These are phyloP conservation scores for Fusarium xyrophilum DNA, from an alignment of 2,329 filamentous ascomycete genomes.

Conservation along the genomic window DNA sequence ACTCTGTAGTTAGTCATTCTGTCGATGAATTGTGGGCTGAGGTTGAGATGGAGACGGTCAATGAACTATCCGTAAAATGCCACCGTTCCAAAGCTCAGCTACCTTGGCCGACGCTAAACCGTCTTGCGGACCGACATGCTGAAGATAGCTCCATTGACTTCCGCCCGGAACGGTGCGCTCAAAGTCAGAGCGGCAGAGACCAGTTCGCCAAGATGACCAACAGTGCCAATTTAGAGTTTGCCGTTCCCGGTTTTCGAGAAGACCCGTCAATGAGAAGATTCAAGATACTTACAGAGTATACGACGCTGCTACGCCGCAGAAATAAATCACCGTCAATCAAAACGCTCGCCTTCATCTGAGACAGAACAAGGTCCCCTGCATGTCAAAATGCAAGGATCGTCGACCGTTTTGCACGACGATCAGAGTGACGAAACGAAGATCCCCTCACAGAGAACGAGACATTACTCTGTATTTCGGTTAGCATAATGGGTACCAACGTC, in stretches of 20 bases:
- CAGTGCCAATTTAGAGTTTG: not conserved
- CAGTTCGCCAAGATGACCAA: not conserved
- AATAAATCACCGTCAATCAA: not conserved
- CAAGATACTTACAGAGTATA: no score
- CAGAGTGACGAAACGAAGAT: not conserved
- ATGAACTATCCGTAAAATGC: not conserved
- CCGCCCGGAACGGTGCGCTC: not conserved
- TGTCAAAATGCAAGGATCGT: not conserved
- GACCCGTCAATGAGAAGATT: not conserved
- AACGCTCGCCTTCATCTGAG: not conserved
- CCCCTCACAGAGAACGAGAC: no score
- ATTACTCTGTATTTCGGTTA: no score
- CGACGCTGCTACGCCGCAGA: not conserved
- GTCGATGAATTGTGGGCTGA: not conserved
- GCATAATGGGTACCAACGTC: no score
- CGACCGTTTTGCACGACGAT: not conserved
- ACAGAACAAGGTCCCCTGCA: not conserved
- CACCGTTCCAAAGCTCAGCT: not conserved
- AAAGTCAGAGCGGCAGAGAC: not conserved
- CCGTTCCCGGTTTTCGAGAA: not conserved
- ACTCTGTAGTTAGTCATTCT: no score
- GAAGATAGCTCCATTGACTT: not conserved
- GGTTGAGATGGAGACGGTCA: not conserved
- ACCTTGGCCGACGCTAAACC: not conserved
- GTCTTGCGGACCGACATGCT: not conserved